These are phyloP conservation scores for Zasmidium cellare DNA, from an alignment of 2,329 filamentous ascomycete genomes.

Conservation along the genomic window DNA sequence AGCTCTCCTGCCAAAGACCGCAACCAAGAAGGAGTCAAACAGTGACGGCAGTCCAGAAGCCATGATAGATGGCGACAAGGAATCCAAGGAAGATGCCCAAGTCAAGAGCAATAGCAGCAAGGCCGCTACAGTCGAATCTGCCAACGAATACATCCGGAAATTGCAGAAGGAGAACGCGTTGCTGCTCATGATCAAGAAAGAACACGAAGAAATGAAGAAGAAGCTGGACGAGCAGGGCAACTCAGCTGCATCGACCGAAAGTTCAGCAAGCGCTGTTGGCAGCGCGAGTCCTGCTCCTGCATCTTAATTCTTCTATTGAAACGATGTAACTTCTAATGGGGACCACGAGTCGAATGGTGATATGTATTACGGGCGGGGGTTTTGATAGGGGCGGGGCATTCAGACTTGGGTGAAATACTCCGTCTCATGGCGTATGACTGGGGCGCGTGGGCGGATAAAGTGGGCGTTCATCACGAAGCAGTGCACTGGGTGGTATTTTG, in stretches of 20 bases:
- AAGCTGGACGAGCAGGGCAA: constrained; percentile 17
- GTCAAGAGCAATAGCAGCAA: constrained; percentile 74
- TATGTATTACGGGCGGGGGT: no score
- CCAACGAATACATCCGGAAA: constrained; percentile 90
- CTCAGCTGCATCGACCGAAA: neutral
- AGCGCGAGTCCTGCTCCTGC: neutral
- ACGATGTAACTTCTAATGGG: no score
- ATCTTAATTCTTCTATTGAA: neutral
- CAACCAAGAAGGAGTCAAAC: constrained; percentile 29
- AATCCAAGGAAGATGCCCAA: constrained; percentile 34
- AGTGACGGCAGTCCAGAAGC: constrained; percentile 47
- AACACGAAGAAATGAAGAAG: constrained; percentile 32
- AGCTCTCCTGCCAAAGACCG: constrained; percentile 66
- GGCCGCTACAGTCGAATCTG: constrained; percentile 94
- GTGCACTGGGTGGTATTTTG: no score
- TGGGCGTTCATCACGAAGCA: no score
- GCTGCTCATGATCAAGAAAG: constrained; percentile 26
- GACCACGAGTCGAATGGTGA: no score
- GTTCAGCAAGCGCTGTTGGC: neutral
- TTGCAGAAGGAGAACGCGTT: constrained; percentile 64
- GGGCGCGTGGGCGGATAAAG: no score
- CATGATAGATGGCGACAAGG: constrained; percentile 45
- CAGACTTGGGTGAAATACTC: no score
- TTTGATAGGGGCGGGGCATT: no score
- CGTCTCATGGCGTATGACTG: no score